Base-by-base conservation (phyloP, 2,329 filamentous ascomycete genomes). In the Xylaria polymorpha region DNA sequence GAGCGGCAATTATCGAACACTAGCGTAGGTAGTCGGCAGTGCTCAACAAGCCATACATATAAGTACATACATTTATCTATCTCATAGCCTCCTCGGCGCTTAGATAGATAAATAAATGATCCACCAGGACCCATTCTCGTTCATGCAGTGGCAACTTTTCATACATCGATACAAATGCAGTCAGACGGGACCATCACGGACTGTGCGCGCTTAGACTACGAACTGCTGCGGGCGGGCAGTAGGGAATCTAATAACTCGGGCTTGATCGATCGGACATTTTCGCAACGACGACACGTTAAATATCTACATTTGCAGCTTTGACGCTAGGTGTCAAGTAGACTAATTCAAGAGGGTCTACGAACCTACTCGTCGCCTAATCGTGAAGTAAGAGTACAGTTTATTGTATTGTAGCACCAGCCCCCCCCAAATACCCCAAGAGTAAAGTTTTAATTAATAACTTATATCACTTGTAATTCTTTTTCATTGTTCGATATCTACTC, bases 401-500 rank as follows among this genome's bases (percentile, higher is more conserved):
- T 8, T 58, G 20, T 43, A 39, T 8, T 57, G 20, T 37, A 48
- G 7, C n/a, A 41, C 59, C 59, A 20, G 35, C 14, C 10, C 48
- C 10, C 48, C 46, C 32, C 9, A 20, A 53, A 62, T 35, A 37
- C 59, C 59, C 35, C 32, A 43, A 32, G 15, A 25, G 35, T 43
- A 39, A 53, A 61, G 43, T 7, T 18, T 12, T 10, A 61, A 29
- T 62, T 8, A 61, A 43, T 57, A 8, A 44, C 5, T 44, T 32
- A 20, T 32, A 14, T 39, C 4, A 18, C 25, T 6, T 37, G 50
- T 35, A n/a, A 14, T 20, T 39, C 18, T 32, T 37, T 18, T 53
- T 37, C 50, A 12, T 14, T 1, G 12, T 20, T 43, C 18, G 53
- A 51, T 9, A 67, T 64, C 37, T 76, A 67, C 32, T 37, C 4